Evolutionary conservation across 345 rosid genomes (phyloP).

Genomic region (Schrenkiella parvula): DNA sequence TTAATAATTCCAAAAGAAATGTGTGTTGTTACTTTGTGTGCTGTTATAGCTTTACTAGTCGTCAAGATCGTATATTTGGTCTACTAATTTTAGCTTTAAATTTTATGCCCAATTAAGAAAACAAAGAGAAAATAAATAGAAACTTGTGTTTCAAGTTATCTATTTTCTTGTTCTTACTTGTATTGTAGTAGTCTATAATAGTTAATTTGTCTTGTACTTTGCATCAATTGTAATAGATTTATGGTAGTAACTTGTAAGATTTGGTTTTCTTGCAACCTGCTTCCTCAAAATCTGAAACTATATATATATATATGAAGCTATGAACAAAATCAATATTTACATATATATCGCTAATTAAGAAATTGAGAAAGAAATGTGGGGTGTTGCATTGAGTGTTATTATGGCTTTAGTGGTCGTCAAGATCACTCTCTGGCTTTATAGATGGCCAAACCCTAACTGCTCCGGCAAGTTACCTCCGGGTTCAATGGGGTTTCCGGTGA

Average conservation of each 20-base stretch:
- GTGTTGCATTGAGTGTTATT: not conserved
- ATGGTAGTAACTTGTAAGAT: not conserved
- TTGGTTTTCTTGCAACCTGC: not conserved
- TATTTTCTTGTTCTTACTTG: not conserved
- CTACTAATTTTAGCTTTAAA: not conserved
- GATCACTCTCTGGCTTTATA: conserved; percentile 28
- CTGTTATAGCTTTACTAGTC: not conserved
- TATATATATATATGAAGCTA: not conserved
- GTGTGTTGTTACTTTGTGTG: not conserved
- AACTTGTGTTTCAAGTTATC: not conserved
- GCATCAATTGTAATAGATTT: not conserved
- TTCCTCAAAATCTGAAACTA: not conserved
- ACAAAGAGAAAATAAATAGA: not conserved
- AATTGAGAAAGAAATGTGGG: not conserved
- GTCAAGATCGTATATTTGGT: not conserved
- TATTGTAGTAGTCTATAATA: not conserved
- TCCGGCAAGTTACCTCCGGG: conserved; percentile 35
- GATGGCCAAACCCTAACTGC: conserved; percentile 28
- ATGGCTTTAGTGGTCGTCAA: conserved; percentile 4
- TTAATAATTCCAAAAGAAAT: not conserved
- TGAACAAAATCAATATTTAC: not conserved
- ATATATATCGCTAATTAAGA: not conserved
- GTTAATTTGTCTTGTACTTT: not conserved
- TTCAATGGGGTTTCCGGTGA: conserved; percentile 32
- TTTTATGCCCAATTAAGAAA: not conserved